Conservation (phyloP, 768 basidiomycete genomes). For the Panaeolus cyanescens region DNA sequence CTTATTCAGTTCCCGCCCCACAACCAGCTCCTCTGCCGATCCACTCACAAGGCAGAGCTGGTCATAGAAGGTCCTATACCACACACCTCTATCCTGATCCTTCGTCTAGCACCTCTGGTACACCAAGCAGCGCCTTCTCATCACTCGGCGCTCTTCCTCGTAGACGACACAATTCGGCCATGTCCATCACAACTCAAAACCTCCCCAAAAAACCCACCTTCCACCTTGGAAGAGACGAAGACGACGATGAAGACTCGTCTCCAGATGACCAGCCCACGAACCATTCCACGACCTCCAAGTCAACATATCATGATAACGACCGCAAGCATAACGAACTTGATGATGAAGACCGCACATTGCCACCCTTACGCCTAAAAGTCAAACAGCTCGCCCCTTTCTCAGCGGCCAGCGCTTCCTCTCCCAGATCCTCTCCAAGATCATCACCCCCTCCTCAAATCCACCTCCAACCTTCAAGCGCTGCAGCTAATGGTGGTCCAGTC, state of each 20-base stretch:
- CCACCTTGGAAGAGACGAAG: conserved; percentile 36
- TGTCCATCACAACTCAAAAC: conserved; percentile 4
- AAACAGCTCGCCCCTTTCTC: conserved; percentile 14
- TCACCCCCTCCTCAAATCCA: not conserved
- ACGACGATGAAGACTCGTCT: conserved; percentile 35
- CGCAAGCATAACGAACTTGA: conserved; percentile 10
- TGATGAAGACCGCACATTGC: conserved; percentile 15
- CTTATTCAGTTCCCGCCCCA: conserved; percentile 7
- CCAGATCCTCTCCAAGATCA: conserved; percentile 9
- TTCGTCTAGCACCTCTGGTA: conserved; percentile 7
- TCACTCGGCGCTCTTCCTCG: conserved; percentile 8
- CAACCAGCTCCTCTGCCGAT: not conserved
- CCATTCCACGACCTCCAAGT: conserved; percentile 19
- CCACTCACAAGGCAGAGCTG: conserved; percentile 6
- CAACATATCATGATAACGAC: conserved; percentile 12
- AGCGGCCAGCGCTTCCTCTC: not conserved
- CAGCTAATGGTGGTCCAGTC: conserved; percentile 15
- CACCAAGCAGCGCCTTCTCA: conserved; percentile 15
- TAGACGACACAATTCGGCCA: conserved; percentile 10
- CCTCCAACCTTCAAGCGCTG: not conserved
- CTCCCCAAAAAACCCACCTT: conserved; percentile 26
- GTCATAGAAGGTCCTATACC: conserved; percentile 8
- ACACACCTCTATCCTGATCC: conserved; percentile 6
- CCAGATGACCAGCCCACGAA: conserved; percentile 28
- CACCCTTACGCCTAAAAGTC: conserved; percentile 20